Evolutionary conservation across 768 basidiomycete genomes (phyloP).

Genomic region (Russula emetica): DNA sequence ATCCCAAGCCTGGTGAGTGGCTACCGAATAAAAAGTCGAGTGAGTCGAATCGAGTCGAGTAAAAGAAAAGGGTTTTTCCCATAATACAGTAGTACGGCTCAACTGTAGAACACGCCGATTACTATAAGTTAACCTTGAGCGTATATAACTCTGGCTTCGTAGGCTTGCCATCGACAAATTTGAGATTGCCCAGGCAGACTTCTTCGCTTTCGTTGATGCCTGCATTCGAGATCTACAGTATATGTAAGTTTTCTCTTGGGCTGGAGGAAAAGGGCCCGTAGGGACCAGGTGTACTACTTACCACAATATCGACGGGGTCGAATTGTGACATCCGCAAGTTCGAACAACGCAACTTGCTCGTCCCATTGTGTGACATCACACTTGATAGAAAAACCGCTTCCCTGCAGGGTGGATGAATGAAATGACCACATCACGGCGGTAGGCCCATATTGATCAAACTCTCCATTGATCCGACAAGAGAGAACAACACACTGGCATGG

Average conservation of each 20-base stretch:
- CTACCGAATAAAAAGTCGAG: slow-evolving; percentile 30
- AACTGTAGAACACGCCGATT: slow-evolving; percentile 46
- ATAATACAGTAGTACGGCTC: slow-evolving; percentile 30
- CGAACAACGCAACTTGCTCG: slow-evolving; percentile 49
- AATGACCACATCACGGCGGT: neutral
- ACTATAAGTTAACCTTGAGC: slow-evolving; percentile 50
- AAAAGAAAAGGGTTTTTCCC: too few relatives aligned
- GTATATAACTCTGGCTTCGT: slow-evolving; percentile 44
- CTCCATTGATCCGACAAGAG: too few relatives aligned
- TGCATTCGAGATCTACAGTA: neutral
- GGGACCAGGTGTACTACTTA: slow-evolving; percentile 28
- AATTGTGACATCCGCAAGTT: slow-evolving; percentile 44
- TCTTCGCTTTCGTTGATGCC: slow-evolving; percentile 35
- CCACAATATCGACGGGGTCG: slow-evolving; percentile 52
- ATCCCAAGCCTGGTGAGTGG: slow-evolving; percentile 47
- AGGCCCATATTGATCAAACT: too few relatives aligned
- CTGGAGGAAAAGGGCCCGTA: too few relatives aligned
- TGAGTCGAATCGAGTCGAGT: neutral
- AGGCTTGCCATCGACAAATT: slow-evolving; percentile 38
- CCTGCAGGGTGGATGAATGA: slow-evolving; percentile 33
- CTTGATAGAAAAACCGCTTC: slow-evolving; percentile 39
- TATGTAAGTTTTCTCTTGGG: too few relatives aligned
- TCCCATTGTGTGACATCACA: slow-evolving; percentile 56
- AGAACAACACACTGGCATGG: neutral
- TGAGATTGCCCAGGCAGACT: slow-evolving; percentile 20